Percentiles rank a stretch among this genome's conserved stretches.
Conservation (phyloP, 805 yeast species). For the Candida parachauliodes region DNA sequence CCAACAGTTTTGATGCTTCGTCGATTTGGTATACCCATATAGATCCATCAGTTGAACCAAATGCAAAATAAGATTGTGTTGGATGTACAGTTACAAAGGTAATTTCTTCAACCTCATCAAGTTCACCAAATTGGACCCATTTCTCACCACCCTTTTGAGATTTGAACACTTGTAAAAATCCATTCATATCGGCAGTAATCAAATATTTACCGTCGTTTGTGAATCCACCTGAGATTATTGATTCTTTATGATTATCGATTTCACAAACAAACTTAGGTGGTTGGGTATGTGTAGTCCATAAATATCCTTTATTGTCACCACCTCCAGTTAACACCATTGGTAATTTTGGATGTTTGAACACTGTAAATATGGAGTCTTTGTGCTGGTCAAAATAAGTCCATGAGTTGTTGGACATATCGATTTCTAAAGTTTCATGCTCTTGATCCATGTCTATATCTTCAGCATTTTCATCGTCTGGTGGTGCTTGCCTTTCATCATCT, state of each 20-base stretch:
- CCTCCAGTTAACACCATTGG: constrained; percentile 93
- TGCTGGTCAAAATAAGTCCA: constrained; percentile 87
- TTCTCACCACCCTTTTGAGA: constrained; percentile 74
- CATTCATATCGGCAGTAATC: constrained; percentile 94
- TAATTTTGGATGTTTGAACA: constrained; percentile 78
- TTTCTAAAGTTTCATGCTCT: constrained; percentile 53
- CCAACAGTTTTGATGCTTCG: constrained; percentile 43
- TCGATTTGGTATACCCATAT: constrained; percentile 88
- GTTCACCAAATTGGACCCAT: constrained; percentile 67
- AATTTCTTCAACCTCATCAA: constrained; percentile 88
- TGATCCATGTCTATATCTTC: constrained; percentile 31
- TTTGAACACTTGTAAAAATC: constrained; percentile 71
- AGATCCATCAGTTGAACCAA: constrained; percentile 89
- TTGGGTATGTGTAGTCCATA: constrained; percentile 89
- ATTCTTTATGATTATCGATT: constrained; percentile 79
- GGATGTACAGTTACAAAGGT: constrained; percentile 85
- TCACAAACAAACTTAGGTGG: constrained; percentile 81
- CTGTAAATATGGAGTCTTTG: constrained; percentile 77
- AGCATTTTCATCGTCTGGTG: constrained; percentile 32
- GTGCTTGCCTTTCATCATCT: constrained; percentile 24
- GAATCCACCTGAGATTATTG: constrained; percentile 81
- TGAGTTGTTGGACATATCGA: constrained; percentile 89
- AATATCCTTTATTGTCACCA: constrained; percentile 82
- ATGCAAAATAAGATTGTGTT: constrained; percentile 74
- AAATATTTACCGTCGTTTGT: constrained; percentile 76